Percentiles rank a stretch among this genome's conserved stretches.
Conservation (phyloP, 495 filamentous ascomycete genomes). For the Chaetomium fimeti region DNA sequence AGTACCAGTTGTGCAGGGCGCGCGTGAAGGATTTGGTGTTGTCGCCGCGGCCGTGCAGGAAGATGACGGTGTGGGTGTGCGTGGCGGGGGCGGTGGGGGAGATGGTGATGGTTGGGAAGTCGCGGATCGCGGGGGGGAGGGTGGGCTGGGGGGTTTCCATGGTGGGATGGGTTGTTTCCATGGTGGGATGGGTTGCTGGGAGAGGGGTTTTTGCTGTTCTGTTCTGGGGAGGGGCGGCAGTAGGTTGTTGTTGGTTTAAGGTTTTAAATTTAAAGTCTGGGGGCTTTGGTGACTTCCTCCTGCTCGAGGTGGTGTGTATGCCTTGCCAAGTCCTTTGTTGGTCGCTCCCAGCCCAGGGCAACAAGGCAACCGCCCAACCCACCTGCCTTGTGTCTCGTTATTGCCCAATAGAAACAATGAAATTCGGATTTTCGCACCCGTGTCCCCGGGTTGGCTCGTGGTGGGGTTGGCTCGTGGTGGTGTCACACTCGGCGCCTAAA, state of each 20-base stretch:
- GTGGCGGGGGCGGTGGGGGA: slow-evolving; percentile 14
- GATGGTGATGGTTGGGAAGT: slow-evolving; percentile 30
- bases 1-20: slow-evolving; percentile 43
- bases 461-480: no score
- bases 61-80: slow-evolving; percentile 60
- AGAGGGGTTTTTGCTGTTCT: neutral
- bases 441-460: no score
- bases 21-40: slow-evolving; percentile 50
- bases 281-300: no score
- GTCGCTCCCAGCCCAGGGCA: no score
- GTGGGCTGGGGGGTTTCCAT: neutral
- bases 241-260: neutral
- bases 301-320: no score
- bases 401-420: no score
- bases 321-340: no score
- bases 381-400: no score
- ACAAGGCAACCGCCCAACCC: no score
- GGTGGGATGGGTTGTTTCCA: neutral
- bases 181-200: neutral
- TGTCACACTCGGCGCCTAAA: no score
- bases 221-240: neutral
- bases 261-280: neutral
- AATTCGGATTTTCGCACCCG: no score
- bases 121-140: neutral
- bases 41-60: slow-evolving; percentile 62